phyloP scores from a whole-genome alignment of 768 basidiomycete genomes.

The Russula virescens region DNA sequence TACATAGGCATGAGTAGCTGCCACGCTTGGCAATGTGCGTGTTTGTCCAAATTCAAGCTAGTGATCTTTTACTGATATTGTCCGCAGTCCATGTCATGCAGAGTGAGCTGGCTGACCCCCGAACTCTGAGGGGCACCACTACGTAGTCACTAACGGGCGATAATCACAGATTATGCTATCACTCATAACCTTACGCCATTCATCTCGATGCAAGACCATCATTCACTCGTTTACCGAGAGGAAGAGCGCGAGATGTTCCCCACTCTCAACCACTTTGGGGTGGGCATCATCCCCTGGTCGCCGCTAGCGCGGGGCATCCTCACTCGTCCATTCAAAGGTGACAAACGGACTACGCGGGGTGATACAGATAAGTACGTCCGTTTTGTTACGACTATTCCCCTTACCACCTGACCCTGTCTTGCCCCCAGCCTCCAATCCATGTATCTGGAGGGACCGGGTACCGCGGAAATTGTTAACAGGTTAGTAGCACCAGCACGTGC shows the following conservation, averaged over 20 bases:
- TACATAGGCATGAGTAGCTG: conserved; percentile 32
- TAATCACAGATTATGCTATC: conserved; percentile 22
- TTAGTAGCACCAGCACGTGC: neutral
- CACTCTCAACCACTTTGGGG: conserved; percentile 22
- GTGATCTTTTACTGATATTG: conserved; percentile 12
- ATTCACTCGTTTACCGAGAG: conserved; percentile 37
- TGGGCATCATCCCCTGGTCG: conserved; percentile 22
- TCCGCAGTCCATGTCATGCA: conserved; percentile 21
- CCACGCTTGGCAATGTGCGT: conserved; percentile 30
- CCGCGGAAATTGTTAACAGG: conserved; percentile 20
- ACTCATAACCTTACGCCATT: conserved; percentile 18
- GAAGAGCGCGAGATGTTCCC: conserved; percentile 38
- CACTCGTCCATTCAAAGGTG: conserved; percentile 14
- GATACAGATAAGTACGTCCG: neutral
- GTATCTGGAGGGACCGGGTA: conserved; percentile 5
- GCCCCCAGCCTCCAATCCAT: neutral
- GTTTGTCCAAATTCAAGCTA: neutral
- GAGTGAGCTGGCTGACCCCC: conserved; percentile 8
- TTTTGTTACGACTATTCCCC: no score
- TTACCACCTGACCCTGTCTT: neutral
- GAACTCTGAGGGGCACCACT: conserved; percentile 2
- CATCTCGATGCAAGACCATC: conserved; percentile 25
- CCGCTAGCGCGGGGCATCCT: conserved; percentile 21
- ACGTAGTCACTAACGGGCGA: conserved; percentile 16
- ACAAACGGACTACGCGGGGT: neutral